These are phyloP conservation scores for Afroboletus lepidellus DNA, from an alignment of 1,284 basidiomycete species.

Conservation along the genomic window DNA sequence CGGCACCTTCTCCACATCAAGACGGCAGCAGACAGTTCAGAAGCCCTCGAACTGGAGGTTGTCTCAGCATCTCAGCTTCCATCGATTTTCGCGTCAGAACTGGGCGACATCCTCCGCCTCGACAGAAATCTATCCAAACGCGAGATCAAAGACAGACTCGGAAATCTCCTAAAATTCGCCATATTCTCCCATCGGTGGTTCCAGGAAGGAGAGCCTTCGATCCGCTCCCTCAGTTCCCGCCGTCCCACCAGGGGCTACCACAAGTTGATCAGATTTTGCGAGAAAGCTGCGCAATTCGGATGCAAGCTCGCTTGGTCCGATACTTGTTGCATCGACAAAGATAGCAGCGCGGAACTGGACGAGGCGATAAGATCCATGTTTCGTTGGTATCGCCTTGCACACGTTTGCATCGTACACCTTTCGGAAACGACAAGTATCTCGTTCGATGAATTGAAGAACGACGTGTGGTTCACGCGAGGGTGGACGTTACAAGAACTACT, in stretches of 20 bases:
- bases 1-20: conserved; percentile 13
- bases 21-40: background rate
- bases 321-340: conserved; percentile 25
- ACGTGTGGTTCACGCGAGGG: conserved; percentile 21
- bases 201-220: conserved; percentile 16
- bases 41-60: conserved; percentile 9
- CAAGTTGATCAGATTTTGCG: conserved; percentile 16
- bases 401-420: conserved; percentile 21
- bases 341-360: conserved; percentile 24
- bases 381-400: conserved; percentile 18
- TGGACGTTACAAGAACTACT: conserved; percentile 22
- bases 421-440: conserved; percentile 7
- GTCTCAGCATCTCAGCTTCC: conserved; percentile 9
- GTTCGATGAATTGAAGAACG: conserved; percentile 7
- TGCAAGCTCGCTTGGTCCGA: conserved; percentile 11
- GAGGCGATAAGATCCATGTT: conserved; percentile 27
- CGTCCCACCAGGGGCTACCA: conserved; percentile 13
- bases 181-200: conserved; percentile 23
- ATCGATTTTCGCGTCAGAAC: conserved; percentile 14
- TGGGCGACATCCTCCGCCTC: conserved; percentile 8
- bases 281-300: conserved; percentile 8
- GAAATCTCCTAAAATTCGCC: conserved; percentile 11
- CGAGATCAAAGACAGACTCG: conserved; percentile 5
- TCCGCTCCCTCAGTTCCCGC: background rate
- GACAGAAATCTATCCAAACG: background rate